Percentiles rank a stretch among this genome's conserved stretches.
These are phyloP conservation scores for Hysterium pulicare DNA, from an alignment of 2,329 filamentous ascomycete genomes.

Conservation along the genomic window DNA sequence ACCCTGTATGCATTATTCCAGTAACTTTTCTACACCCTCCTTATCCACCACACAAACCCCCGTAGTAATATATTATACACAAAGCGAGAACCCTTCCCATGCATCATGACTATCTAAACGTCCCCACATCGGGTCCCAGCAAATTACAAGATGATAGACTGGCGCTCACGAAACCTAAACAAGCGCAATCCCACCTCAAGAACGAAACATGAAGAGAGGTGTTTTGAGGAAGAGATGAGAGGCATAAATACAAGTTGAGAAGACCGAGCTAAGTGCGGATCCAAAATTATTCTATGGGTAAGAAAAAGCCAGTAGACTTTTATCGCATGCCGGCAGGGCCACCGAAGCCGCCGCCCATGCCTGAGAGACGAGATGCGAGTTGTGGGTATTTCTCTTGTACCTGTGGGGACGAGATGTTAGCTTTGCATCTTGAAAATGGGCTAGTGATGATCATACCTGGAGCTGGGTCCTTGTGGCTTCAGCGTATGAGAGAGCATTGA, in stretches of 20 bases:
- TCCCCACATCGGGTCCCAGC: not conserved
- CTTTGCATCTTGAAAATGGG: not conserved
- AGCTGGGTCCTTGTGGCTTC: slow-evolving; percentile 96
- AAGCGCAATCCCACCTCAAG: not conserved
- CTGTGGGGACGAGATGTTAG: slow-evolving; percentile 12
- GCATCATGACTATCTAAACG: not conserved
- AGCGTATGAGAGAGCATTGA: slow-evolving; percentile 94
- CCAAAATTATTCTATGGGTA: not conserved
- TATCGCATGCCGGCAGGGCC: slow-evolving; percentile 32
- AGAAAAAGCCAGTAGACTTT: slow-evolving; percentile 1
- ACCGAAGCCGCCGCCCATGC: slow-evolving; percentile 40
- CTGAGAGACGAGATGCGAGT: slow-evolving; percentile 45
- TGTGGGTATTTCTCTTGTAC: slow-evolving; percentile 55
- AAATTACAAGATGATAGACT: not conserved
- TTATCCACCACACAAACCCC: not conserved
- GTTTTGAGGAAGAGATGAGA: slow-evolving; percentile 1
- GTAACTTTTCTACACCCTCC: not conserved
- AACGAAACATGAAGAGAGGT: not conserved
- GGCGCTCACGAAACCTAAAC: not conserved
- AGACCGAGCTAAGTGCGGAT: not conserved
- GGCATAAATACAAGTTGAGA: slow-evolving; percentile 2
- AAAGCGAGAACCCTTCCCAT: not conserved
- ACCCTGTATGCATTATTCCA: not conserved
- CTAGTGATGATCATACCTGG: slow-evolving; percentile 46
- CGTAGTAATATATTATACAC: not conserved